Evolutionary conservation across 2,329 filamentous ascomycete genomes (phyloP).

Genomic region (Endoconidiophora laricicola): DNA sequence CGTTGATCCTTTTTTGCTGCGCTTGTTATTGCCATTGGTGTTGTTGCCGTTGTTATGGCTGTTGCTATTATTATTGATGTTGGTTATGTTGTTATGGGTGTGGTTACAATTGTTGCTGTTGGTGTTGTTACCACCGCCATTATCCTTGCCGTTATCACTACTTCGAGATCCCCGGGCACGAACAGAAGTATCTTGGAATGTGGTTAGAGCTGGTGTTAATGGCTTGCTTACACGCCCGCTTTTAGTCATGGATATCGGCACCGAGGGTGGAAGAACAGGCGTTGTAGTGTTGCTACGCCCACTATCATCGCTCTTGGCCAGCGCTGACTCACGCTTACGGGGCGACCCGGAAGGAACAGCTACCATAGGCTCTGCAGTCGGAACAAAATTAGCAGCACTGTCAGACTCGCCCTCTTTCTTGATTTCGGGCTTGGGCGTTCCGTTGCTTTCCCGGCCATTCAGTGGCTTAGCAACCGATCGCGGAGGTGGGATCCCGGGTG

Average conservation of each 20-base stretch:
- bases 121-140: too few species aligned
- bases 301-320: constrained; percentile 4
- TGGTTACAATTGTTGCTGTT: too few species aligned
- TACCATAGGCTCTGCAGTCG: constrained; percentile 15
- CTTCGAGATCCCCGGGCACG: constrained; percentile 38
- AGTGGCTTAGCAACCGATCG: constrained; percentile 14
- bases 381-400: constrained; percentile 21
- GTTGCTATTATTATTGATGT: not conserved
- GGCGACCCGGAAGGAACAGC: constrained; percentile 9
- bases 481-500: constrained; percentile 17
- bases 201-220: constrained; percentile 43
- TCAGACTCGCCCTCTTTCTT: constrained; percentile 30
- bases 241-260: constrained; percentile 40
- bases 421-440: constrained; percentile 20
- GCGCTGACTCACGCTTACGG: constrained; percentile 8
- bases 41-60: not conserved
- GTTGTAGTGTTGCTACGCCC: constrained; percentile 15
- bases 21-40: not conserved
- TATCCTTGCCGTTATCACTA: constrained; percentile 16
- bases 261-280: constrained; percentile 28
- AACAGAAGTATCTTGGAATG: constrained; percentile 35
- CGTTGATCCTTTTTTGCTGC: constrained; percentile 11
- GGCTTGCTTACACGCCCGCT: constrained; percentile 50
- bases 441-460: constrained; percentile 15
- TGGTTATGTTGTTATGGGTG: too few species aligned